Conservation (phyloP, 2,329 filamentous ascomycete species). For the Penicillium sp. region DNA sequence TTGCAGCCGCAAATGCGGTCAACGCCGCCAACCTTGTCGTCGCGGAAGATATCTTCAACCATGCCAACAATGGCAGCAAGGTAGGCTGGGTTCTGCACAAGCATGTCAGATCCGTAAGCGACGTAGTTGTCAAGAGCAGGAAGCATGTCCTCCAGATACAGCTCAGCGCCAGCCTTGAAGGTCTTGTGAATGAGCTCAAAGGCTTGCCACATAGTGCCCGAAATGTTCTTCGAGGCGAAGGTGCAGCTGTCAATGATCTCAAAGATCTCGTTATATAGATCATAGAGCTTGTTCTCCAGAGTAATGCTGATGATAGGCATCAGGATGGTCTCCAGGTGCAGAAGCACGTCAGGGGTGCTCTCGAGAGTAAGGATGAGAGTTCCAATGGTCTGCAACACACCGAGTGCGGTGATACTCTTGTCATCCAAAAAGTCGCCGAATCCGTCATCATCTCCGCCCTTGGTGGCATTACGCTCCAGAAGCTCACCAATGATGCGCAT, state of each 20-base stretch:
- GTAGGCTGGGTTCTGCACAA: constrained; percentile 82
- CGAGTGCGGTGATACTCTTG: constrained; percentile 96
- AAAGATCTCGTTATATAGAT: constrained; percentile 97
- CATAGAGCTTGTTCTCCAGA: constrained; percentile 95
- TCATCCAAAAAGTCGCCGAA: constrained; percentile 94
- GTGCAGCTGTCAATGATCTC: constrained; percentile 99
- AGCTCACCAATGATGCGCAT: constrained; percentile 89
- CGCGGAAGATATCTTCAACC: constrained; percentile 91
- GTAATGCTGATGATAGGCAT: constrained; percentile 98
- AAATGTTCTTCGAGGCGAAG: constrained; percentile 94
- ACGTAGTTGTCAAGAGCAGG: constrained; percentile 98
- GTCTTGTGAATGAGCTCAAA: constrained; percentile 96
- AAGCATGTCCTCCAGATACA: constrained; percentile 98
- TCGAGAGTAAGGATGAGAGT: constrained; percentile 95
- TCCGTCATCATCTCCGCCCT: constrained; percentile 71
- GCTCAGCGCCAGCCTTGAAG: constrained; percentile 94
- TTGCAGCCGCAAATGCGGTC: constrained; percentile 98
- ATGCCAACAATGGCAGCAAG: constrained; percentile 87
- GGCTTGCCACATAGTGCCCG: constrained; percentile 95
- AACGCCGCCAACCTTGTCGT: constrained; percentile 87
- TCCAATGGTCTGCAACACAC: constrained; percentile 95
- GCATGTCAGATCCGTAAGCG: constrained; percentile 78
- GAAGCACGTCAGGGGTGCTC: constrained; percentile 91
- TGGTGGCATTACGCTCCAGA: constrained; percentile 77
- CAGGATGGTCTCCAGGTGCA: constrained; percentile 90